Percentiles rank a stretch among this genome's conserved stretches.
Evolutionary conservation across 1,139 yeast genomes (phyloP).

Genomic region (Hemisphaericaspora xylanilytica): DNA sequence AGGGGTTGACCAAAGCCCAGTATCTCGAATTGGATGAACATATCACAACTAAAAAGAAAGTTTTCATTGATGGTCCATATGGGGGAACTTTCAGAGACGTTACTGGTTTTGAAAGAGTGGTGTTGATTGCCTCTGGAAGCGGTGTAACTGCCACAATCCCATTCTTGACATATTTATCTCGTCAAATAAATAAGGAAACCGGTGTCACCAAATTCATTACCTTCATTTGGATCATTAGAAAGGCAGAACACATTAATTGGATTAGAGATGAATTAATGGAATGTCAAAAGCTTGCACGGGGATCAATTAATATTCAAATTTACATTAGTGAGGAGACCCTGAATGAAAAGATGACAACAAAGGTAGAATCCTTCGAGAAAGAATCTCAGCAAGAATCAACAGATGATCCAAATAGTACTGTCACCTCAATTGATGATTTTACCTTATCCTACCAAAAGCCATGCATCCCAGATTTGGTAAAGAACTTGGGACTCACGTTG

Average conservation of each 20-base stretch:
- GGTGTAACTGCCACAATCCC: constrained; percentile 59
- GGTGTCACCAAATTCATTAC: constrained; percentile 29
- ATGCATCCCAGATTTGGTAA: constrained; percentile 21
- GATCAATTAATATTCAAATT: constrained; percentile 25
- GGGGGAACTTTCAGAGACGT: constrained; percentile 57
- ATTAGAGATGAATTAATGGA: constrained; percentile 37
- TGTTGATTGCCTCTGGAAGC: constrained; percentile 48
- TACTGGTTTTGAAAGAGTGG: constrained; percentile 47
- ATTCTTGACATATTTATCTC: constrained; percentile 31
- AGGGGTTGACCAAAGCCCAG: constrained; percentile 47
- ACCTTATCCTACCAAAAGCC: constrained; percentile 35
- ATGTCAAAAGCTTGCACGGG: constrained; percentile 25
- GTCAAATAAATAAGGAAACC: constrained; percentile 14
- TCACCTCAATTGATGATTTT: constrained; percentile 11
- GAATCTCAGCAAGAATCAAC: constrained; percentile 2
- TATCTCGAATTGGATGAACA: constrained; percentile 28
- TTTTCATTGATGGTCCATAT: constrained; percentile 61
- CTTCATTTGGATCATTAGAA: constrained; percentile 51
- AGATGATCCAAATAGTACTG: constrained; percentile 4
- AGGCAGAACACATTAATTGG: constrained; percentile 43
- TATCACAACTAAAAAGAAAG: constrained; percentile 25
- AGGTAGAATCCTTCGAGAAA: constrained; percentile 3
- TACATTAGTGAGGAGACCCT: constrained; percentile 19
- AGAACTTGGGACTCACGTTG: constrained; percentile 20
- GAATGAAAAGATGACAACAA: constrained; percentile 1